Percentiles rank a stretch among this genome's conserved stretches.
These are phyloP conservation scores for Alnus glutinosa DNA, from an alignment of 306 rosid species.

Conservation along the genomic window DNA sequence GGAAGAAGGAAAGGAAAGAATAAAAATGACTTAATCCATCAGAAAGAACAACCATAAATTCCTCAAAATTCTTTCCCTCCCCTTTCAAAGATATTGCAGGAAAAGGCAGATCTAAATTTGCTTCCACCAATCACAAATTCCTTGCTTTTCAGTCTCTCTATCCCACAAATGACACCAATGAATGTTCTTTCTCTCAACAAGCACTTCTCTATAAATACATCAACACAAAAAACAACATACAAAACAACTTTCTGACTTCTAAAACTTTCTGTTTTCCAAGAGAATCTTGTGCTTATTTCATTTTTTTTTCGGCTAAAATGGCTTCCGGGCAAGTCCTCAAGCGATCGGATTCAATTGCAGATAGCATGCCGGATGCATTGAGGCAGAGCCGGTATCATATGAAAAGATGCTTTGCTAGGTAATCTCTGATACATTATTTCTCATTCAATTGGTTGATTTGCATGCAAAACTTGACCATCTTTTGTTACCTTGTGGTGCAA, in stretches of 20 bases:
- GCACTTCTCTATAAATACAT: conserved; percentile 34
- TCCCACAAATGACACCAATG: conserved; percentile 32
- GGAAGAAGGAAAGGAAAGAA: conserved; percentile 64
- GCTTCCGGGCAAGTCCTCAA: conserved; percentile 48
- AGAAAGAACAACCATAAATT: conserved; percentile 24
- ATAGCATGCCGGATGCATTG: conserved; percentile 74
- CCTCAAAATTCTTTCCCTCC: conserved; percentile 57
- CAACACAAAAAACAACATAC: conserved; percentile 10
- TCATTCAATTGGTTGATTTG: not conserved
- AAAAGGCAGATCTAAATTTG: conserved; percentile 23
- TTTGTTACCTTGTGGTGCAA: not conserved
- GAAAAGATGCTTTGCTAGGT: conserved; percentile 86
- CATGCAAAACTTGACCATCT: not conserved
- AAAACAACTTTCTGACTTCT: conserved; percentile 18
- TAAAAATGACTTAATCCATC: conserved; percentile 19
- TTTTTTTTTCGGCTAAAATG: conserved; percentile 39
- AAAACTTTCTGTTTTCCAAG: not conserved
- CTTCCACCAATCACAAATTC: conserved; percentile 48
- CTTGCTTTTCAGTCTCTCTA: conserved; percentile 44
- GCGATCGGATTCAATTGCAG: conserved; percentile 66
- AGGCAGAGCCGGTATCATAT: conserved; percentile 63
- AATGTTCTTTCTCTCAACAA: conserved; percentile 28
- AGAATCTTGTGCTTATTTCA: not conserved
- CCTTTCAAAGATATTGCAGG: conserved; percentile 14
- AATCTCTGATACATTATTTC: not conserved